Conservation (phyloP, 1,139 yeast species). For the Meyerozyma elateridarum region DNA sequence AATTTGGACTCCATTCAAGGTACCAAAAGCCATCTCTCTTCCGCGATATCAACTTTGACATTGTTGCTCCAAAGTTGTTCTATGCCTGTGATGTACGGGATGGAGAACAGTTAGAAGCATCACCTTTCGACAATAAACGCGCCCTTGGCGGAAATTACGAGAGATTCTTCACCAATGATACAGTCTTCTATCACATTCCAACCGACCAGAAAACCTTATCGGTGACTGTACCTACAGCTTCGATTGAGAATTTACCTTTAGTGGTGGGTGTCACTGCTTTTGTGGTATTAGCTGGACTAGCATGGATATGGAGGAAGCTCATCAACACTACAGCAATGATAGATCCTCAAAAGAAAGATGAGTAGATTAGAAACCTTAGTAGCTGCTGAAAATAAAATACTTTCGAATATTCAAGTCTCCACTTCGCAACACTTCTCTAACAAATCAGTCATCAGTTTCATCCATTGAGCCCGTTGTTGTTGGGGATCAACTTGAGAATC, state of each 20-base stretch:
- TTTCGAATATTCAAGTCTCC: no score
- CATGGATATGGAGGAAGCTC: conserved; percentile 1
- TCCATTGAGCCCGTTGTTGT: conserved; percentile 12
- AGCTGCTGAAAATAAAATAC: no score
- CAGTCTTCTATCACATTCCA: conserved; percentile 33
- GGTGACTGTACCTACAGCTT: neutral
- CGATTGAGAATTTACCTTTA: neutral
- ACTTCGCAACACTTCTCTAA: no score
- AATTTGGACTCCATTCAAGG: conserved; percentile 12
- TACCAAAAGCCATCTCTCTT: conserved; percentile 6
- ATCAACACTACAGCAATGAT: neutral
- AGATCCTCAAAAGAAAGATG: conserved; percentile 3
- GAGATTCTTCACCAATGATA: conserved; percentile 35
- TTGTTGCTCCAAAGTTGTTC: neutral
- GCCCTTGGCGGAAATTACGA: conserved; percentile 34
- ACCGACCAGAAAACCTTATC: conserved; percentile 1
- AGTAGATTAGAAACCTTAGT: no score
- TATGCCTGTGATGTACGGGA: conserved; percentile 13
- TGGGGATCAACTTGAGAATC: conserved; percentile 8
- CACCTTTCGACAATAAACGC: conserved; percentile 34
- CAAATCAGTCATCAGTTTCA: conserved; percentile 5
- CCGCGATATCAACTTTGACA: neutral
- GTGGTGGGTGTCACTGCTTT: neutral
- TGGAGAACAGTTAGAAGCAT: conserved; percentile 23
- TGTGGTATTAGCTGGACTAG: neutral